Base-by-base conservation (phyloP, 306 rosid species). In the Glycine tomentella region DNA sequence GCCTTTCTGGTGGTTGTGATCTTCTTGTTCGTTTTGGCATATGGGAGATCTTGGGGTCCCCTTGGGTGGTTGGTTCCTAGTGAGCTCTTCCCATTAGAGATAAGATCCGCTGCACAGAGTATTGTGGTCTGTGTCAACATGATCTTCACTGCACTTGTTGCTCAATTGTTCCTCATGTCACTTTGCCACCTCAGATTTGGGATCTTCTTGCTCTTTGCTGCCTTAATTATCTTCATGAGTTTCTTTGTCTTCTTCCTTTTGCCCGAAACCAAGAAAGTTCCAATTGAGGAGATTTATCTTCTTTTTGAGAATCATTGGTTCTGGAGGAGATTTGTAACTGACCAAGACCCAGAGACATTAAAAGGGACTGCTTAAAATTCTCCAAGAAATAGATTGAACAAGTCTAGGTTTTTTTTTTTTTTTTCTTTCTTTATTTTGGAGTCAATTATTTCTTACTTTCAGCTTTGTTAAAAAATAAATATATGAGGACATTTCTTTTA, bases 1-100 rank as follows among this genome's bases (percentile, higher is more conserved):
- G 44, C 80, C 31, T 76, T 93, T 72, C 99, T 96, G 51, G 99
- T 93, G 15, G 9, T 96, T 5, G 75, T 87, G 82, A 90, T 96
- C 2, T 93, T 89, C 83, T 13, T 90, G 34, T 96, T 93, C n/a
- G 99, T 96, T 17, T 84, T 96, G 90, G 97, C 95, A 48, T 96
- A 93, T 76, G 99, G 99, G 80, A 92, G 99, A 87, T 92, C 99
- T 3, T 96, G 97, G 99, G 98, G 98, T 57, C 99, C 99, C 8
- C 62, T 96, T 31, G 98, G 94, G 14, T 96, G 99, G 99, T 80
- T 96, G 74, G 99, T 96, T 75, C 97, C 99, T 0, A 93, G 98
- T 82, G 99, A 96, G 89, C 80, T 96, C 4, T 96, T 96, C 61
- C 98, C 99, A 20, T 80, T 96, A 77, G 99, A 96, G 86, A 91